Conservation (phyloP, 164 flowering plant genomes). For the Aristolochia contorta region DNA sequence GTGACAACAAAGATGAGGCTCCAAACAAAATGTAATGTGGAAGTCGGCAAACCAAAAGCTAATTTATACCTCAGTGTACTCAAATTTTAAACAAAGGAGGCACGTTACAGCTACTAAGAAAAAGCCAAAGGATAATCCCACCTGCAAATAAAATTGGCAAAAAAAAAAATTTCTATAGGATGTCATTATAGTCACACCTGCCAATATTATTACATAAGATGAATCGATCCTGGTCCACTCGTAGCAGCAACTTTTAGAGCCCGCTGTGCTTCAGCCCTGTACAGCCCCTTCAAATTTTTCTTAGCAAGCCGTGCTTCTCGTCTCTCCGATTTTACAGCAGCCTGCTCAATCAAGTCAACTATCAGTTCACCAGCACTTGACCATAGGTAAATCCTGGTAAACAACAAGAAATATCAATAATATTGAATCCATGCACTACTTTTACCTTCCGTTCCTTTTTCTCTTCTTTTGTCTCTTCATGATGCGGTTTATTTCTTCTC, state of each 20-base stretch:
- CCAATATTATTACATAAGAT: slow-evolving; percentile 39
- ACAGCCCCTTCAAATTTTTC: slow-evolving; percentile 68
- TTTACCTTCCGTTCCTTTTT: slow-evolving; percentile 93
- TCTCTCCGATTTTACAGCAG: slow-evolving; percentile 77
- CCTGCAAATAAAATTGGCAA: too few species aligned
- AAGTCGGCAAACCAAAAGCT: too few species aligned
- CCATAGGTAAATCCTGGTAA: not conserved
- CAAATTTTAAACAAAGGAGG: too few species aligned
- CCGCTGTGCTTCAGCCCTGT: slow-evolving; percentile 54
- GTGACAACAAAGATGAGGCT: too few species aligned
- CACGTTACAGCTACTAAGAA: too few species aligned
- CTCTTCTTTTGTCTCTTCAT: slow-evolving; percentile 81
- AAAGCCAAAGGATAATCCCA: too few species aligned
- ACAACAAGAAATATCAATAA: not conserved
- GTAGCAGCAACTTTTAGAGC: slow-evolving; percentile 80
- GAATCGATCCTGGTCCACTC: slow-evolving; percentile 65
- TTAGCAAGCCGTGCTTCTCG: slow-evolving; percentile 74
- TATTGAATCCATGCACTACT: not conserved
- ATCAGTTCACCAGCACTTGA: too few species aligned
- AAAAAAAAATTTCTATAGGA: too few species aligned
- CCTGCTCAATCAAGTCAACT: slow-evolving; percentile 26
- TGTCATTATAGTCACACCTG: not conserved
- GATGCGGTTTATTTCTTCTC: slow-evolving; percentile 36
- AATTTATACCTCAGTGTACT: too few species aligned
- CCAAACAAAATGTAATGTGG: too few species aligned